Conservation (phyloP, 108 stramenopile genomes). For the Fistulifera solaris region DNA sequence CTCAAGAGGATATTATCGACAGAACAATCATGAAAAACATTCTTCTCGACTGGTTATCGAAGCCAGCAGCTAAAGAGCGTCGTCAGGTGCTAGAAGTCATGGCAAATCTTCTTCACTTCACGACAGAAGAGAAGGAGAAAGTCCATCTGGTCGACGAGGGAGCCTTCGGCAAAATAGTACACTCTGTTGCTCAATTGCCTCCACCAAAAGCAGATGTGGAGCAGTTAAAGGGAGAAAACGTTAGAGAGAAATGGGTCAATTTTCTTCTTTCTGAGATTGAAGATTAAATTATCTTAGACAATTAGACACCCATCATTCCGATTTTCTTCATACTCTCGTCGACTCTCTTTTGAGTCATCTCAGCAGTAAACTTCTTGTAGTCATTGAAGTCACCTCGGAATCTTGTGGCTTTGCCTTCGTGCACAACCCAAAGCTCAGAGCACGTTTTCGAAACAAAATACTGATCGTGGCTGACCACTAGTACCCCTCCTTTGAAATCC, state of each 20-base stretch:
- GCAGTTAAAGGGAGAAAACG: conserved; percentile 70
- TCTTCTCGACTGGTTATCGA: conserved; percentile 77
- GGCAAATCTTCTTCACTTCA: conserved; percentile 78
- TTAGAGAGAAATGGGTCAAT: conserved; percentile 80
- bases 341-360: conserved; percentile 67
- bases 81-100: conserved; percentile 75
- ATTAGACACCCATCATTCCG: no score
- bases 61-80: conserved; percentile 43
- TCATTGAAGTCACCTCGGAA: conserved; percentile 77
- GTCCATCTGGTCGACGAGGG: conserved; percentile 35
- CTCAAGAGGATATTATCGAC: conserved; percentile 87
- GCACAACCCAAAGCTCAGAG: conserved; percentile 80
- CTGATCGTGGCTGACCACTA: conserved; percentile 94
- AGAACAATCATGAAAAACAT: conserved; percentile 82
- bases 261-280: conserved; percentile 82
- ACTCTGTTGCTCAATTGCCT: conserved; percentile 65
- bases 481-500: conserved; percentile 68
- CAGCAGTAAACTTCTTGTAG: conserved; percentile 71
- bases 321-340: conserved; percentile 64
- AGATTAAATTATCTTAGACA: conserved; percentile 15
- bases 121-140: conserved; percentile 76
- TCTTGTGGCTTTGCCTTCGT: conserved; percentile 50
- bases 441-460: conserved; percentile 77
- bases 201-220: conserved; percentile 65
- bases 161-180: conserved; percentile 37